Base-by-base conservation (phyloP, 2,329 filamentous ascomycete species). In the Ascochyta lentis region DNA sequence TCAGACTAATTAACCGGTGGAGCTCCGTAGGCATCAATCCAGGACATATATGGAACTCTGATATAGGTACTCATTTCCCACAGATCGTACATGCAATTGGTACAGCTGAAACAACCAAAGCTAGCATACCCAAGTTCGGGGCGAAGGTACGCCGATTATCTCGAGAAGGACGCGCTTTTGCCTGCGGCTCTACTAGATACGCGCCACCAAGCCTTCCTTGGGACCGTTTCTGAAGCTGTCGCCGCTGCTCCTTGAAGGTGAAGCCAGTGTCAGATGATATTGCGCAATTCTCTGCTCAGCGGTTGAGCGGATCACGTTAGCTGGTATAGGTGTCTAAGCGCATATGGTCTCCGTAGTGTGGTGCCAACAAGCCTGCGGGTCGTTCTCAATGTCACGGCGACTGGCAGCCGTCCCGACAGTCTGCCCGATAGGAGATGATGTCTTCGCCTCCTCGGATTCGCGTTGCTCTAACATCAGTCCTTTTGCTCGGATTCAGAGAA, bases 1-100 rank as follows among this genome's bases (percentile, higher is more conserved):
- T 44, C 23, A 37, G 16, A 44, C 48, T 43, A 15, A 54, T 54
- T 54, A 49, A 29, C 51, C 45, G 51, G 51, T 49, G 39, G 44
- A 39, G 31, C 24, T 44, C 15, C 10, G 7, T 44, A 27, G 31
- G 24, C 31, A 23, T 33, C 31, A 22, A 35, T n/a, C 45, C 27
- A 44, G 42, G 45, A 44, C 33, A n/a, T 35, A 54, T 54, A 54
- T 34, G 15, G 23, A 26, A 23, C 22, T 34, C 39, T 15, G 22
- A 16, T 48, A 48, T 54, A 39, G 31, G 22, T 16, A 19, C 44
- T 43, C 43, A 43, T 54, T 27, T 43, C 44, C 13, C n/a, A 7
- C 24, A 9, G 31, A 44, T 23, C 23, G 37, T 13, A 22, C 19
- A 5, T 31, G 26, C 3, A 16, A 31, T 43, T 43, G 44, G 26